Conservation (phyloP, 1,139 yeast species). For the Taiozyma sp. region DNA sequence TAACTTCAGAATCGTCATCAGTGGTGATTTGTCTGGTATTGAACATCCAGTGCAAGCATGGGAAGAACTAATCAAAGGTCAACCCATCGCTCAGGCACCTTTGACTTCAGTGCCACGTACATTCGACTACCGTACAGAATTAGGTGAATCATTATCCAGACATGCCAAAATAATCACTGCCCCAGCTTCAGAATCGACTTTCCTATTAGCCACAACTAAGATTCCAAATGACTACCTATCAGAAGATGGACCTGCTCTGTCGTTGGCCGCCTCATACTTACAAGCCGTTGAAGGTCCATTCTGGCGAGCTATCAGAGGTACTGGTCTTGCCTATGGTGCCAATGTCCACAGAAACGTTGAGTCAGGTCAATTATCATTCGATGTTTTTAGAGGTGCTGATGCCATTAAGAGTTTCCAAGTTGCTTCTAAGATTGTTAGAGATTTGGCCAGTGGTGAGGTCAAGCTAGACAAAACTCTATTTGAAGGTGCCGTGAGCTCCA, state of each 20-base stretch:
- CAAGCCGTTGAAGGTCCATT: slow-evolving; percentile 95
- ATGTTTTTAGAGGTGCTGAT: slow-evolving; percentile 82
- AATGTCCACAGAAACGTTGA: slow-evolving; percentile 56
- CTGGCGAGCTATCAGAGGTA: slow-evolving; percentile 95
- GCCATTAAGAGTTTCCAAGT: slow-evolving; percentile 65
- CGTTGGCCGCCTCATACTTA: slow-evolving; percentile 72
- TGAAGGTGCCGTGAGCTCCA: slow-evolving; percentile 70
- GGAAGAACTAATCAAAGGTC: slow-evolving; percentile 37
- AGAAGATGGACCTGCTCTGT: slow-evolving; percentile 66
- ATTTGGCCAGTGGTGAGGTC: slow-evolving; percentile 48
- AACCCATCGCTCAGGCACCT: not conserved
- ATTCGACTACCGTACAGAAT: slow-evolving; percentile 46
- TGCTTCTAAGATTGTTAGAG: slow-evolving; percentile 63
- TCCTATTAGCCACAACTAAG: slow-evolving; percentile 53
- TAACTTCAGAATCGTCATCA: slow-evolving; percentile 64
- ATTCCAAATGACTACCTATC: slow-evolving; percentile 64
- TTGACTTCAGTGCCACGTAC: slow-evolving; percentile 44
- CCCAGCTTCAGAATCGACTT: slow-evolving; percentile 89
- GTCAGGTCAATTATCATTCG: slow-evolving; percentile 61
- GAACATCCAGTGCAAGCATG: slow-evolving; percentile 59
- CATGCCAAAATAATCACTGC: slow-evolving; percentile 66
- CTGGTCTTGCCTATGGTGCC: slow-evolving; percentile 94
- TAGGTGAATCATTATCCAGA: slow-evolving; percentile 50
- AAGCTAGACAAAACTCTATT: slow-evolving; percentile 55
- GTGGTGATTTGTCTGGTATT: slow-evolving; percentile 59